Conservation (phyloP, 1,284 basidiomycete genomes). For the Microstroma glucosiphilum region DNA sequence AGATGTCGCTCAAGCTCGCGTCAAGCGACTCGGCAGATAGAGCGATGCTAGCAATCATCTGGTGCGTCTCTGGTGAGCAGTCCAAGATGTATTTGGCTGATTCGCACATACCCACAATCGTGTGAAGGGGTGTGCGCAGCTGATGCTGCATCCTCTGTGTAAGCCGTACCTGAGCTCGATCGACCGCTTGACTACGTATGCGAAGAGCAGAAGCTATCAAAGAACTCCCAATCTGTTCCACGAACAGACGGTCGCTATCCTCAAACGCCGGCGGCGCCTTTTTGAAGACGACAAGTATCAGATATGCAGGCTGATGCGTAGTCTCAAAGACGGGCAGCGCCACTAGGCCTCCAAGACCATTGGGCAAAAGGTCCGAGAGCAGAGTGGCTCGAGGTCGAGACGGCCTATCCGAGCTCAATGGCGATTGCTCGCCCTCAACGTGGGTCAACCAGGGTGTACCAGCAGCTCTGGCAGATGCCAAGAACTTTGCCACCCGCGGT, state of each 20-base stretch:
- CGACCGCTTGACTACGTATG: slow-evolving; percentile 11
- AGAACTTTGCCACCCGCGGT: slow-evolving; percentile 6
- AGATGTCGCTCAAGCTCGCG: slow-evolving; percentile 6
- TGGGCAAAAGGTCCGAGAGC: neutral
- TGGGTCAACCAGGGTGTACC: too few relatives aligned
- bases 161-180: slow-evolving; percentile 28
- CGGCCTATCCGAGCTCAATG: too few relatives aligned
- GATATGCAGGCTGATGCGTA: slow-evolving; percentile 6
- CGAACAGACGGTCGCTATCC: slow-evolving; percentile 7
- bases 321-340: slow-evolving; percentile 6
- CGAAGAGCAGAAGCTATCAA: slow-evolving; percentile 7
- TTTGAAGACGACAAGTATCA: slow-evolving; percentile 4
- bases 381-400: neutral
- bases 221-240: slow-evolving; percentile 12
- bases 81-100: slow-evolving; percentile 23
- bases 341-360: neutral
- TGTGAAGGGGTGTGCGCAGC: slow-evolving; percentile 16
- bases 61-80: slow-evolving; percentile 4
- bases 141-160: slow-evolving; percentile 16
- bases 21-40: slow-evolving; percentile 10
- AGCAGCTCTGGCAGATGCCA: neutral
- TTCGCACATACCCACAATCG: slow-evolving; percentile 22
- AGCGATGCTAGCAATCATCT: slow-evolving; percentile 8
- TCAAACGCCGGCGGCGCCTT: neutral
- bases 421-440: too few relatives aligned